Evolutionary conservation across 305 asterid genomes (phyloP).

Genomic region (Fraxinus baroniana): DNA sequence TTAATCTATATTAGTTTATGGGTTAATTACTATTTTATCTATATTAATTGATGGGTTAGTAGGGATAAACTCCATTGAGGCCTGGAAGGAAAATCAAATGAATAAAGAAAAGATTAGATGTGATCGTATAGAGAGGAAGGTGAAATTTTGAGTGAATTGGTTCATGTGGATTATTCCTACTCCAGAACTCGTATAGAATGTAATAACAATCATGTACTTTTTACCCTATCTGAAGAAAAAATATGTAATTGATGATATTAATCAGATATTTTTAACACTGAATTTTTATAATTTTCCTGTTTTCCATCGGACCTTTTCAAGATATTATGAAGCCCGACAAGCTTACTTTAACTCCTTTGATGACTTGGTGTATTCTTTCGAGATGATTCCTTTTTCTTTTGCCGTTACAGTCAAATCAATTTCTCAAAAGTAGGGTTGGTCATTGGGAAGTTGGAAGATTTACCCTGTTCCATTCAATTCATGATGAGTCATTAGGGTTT

Average conservation of each 20-base stretch:
- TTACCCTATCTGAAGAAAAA: background rate
- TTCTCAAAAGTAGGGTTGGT: background rate
- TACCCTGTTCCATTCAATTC: background rate
- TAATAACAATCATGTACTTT: background rate
- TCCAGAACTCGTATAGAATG: background rate
- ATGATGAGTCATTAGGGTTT: background rate
- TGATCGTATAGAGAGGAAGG: background rate
- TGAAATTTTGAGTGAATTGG: background rate
- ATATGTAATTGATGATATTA: background rate
- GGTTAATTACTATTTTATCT: background rate
- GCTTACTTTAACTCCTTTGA: background rate
- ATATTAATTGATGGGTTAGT: background rate
- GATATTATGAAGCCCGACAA: background rate
- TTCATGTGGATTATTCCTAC: background rate
- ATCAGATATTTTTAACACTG: background rate
- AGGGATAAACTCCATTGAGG: background rate
- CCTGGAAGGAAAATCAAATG: background rate
- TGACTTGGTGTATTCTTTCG: background rate
- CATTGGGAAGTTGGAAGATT: background rate
- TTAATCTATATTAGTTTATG: background rate
- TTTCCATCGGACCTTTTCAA: background rate
- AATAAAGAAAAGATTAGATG: background rate
- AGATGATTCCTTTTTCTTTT: background rate
- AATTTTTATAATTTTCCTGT: background rate
- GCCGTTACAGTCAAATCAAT: background rate